Evolutionary conservation across 352 stramenopile species (phyloP), one percentile per base, ranked within the genome.

Genomic region (Pythium folliculosum): DNA sequence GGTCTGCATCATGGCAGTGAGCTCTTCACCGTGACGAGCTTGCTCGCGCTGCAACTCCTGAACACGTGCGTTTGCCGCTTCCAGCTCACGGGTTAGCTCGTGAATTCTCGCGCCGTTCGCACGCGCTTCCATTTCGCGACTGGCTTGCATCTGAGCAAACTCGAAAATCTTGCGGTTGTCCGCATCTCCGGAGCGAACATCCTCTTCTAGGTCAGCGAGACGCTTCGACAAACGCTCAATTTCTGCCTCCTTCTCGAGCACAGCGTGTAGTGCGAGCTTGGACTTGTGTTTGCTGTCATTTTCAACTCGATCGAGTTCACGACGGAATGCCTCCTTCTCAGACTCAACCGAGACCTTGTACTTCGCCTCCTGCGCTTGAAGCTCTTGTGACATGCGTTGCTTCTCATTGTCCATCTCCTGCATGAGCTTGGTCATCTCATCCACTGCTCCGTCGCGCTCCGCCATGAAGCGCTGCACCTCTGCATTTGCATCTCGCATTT

Each of bases 81-180:
- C 73, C 5, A 92, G 44, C 43, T 86, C 74, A 17, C 73, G 58
- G 0, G 70, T 69, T 22, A 94, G 60, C 22, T 80, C 81, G 25
- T 89, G 73, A 61, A 94, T 77, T 23, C 86, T 75, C 7, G 69
- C 63, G 10, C 71, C 74, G 56, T 92, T 86, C 12, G 80, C 73
- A 17, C 86, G 77, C 37, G 80, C 71, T 32, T 91, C 81, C 14
- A 82, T 81, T 32, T 96, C 89, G 8, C 89, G 80, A 27, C 88
- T 93, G 5, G 89, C 89, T 69, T 96, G 89, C 45, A 95, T 71
- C 63, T 93, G 84, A 0, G 89, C 89, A 51, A 94, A 87, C 57
- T 95, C 87, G 49, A 96, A 86, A 49, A 96, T 96, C 57, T 93
- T 93, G 40, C 89, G 87, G 65, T 95, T 86, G 56, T 93, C 89